Percentiles rank a stretch among this genome's conserved stretches.
Conservation (phyloP, 2,329 filamentous ascomycete species). For the Aspergillus fructus region DNA sequence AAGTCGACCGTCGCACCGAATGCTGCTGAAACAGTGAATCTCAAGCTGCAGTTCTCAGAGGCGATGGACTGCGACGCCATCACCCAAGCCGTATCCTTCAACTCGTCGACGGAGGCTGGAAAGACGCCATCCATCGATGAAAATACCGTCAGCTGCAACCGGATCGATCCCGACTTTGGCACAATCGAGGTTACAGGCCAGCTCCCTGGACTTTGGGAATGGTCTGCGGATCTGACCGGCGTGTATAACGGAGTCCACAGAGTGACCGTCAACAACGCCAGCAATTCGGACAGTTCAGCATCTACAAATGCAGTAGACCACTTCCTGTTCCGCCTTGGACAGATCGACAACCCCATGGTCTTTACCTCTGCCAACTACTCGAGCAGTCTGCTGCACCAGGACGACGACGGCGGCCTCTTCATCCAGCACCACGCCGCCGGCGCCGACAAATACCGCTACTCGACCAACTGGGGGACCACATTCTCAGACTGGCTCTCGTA, state of each 20-base stretch:
- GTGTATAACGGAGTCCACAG: conserved; percentile 64
- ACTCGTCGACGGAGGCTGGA: conserved; percentile 57
- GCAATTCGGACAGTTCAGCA: conserved; percentile 36
- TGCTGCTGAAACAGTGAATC: conserved; percentile 46
- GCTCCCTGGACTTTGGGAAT: conserved; percentile 44
- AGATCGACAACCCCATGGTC: conserved; percentile 58
- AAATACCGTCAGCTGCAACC: conserved; percentile 47
- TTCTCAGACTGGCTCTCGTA: too few relatives aligned
- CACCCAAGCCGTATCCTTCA: conserved; percentile 50
- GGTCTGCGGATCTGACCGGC: conserved; percentile 52
- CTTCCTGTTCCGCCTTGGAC: conserved; percentile 62
- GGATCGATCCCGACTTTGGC: conserved; percentile 43
- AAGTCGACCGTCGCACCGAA: conserved; percentile 47
- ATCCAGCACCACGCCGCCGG: conserved; percentile 61
- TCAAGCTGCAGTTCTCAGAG: conserved; percentile 53
- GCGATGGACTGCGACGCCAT: conserved; percentile 61
- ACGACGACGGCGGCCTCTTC: conserved; percentile 46
- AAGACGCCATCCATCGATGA: conserved; percentile 44
- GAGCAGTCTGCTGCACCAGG: conserved; percentile 49
- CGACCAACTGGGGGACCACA: conserved; percentile 58
- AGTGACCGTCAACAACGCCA: conserved; percentile 48
- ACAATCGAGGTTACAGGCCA: too few relatives aligned
- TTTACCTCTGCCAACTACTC: conserved; percentile 63
- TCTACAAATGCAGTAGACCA: conserved; percentile 55
- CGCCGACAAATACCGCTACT: conserved; percentile 63